Base-by-base conservation (phyloP, 2,329 filamentous ascomycete genomes). In the Dothistroma septosporum region DNA sequence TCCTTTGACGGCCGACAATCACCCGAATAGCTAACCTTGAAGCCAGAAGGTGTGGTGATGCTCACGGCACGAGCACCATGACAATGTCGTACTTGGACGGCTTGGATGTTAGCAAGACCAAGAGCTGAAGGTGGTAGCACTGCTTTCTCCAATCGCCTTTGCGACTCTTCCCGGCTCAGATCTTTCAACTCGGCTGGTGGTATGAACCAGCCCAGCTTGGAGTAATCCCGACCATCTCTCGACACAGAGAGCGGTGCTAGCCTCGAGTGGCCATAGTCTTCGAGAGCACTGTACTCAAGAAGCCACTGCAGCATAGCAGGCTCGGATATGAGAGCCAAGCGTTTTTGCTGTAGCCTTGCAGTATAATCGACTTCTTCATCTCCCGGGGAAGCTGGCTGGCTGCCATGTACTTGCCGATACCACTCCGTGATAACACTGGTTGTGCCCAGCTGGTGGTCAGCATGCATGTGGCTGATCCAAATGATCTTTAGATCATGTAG, bases 381-480 rank as follows among this genome's bases (percentile, higher is more conserved):
- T 11, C 57, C 21, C 7, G 22, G 46, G 16, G 59, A 49, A 46
- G 70, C 66, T 3, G 77, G 75, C 16, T 73, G 63, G 22, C 70
- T 63, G 32, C 69, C 67, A 66, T 85, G 83, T 21, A 80, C 80
- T 48, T 86, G 82, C 58, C 79, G 69, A 66, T 90, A 86, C 90
- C 92, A 96, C 6, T 89, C 90, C 69, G 85, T 87, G 70, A 97
- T 85, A n/a, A 97, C 79, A 6, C 87, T 84, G n/a, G 85, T 82
- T 0, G 87, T 90, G 31, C 94, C 94, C 21, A 99, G 83, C 72
- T 97, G 94, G 76, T 99, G 94, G 76, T 99, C 94, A 4, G 94
- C 94, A 75, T 99, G 94, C 64, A 96, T 80, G 77, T 99, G 94
- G 74, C 91, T 96, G 76, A 99, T 94, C 86, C 91, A 96, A 64